Conservation (phyloP, 371 early-diverging fungal genomes). For the Syncephalastrum contaminatum region DNA sequence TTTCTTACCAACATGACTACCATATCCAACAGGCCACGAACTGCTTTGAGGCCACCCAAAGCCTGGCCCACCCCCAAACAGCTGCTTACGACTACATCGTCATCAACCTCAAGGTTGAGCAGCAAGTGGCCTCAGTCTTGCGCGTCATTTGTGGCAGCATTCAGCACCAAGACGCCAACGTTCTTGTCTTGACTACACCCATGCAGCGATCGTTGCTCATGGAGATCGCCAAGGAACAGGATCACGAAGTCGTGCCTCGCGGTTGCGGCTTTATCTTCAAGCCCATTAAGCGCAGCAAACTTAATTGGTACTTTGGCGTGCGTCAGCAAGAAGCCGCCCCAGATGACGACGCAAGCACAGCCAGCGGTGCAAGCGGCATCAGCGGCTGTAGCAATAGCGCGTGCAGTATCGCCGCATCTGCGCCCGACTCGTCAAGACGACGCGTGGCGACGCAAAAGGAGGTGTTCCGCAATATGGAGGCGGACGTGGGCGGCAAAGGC, state of each 20-base stretch:
- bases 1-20: conserved; percentile 12
- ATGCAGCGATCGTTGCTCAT: conserved; percentile 58
- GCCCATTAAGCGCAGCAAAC: conserved; percentile 54
- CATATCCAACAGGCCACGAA: conserved; percentile 26
- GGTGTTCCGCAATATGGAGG: conserved; percentile 53
- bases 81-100: conserved; percentile 50
- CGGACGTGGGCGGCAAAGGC: conserved; percentile 54
- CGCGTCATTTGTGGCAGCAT: conserved; percentile 36
- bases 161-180: conserved; percentile 43
- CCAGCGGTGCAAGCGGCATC: neutral
- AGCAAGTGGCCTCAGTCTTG: conserved; percentile 46
- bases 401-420: conserved; percentile 10
- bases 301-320: conserved; percentile 55
- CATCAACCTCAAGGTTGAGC: conserved; percentile 50
- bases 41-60: conserved; percentile 34
- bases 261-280: conserved; percentile 62
- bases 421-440: conserved; percentile 46
- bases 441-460: conserved; percentile 55
- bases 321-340: conserved; percentile 21
- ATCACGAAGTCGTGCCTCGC: conserved; percentile 32
- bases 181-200: conserved; percentile 57
- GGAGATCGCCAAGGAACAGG: conserved; percentile 40
- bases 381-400: neutral
- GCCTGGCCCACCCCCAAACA: conserved; percentile 26
- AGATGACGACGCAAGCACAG: neutral